Conservation (phyloP, 441 rosid genomes). For the Populus hybrid region DNA sequence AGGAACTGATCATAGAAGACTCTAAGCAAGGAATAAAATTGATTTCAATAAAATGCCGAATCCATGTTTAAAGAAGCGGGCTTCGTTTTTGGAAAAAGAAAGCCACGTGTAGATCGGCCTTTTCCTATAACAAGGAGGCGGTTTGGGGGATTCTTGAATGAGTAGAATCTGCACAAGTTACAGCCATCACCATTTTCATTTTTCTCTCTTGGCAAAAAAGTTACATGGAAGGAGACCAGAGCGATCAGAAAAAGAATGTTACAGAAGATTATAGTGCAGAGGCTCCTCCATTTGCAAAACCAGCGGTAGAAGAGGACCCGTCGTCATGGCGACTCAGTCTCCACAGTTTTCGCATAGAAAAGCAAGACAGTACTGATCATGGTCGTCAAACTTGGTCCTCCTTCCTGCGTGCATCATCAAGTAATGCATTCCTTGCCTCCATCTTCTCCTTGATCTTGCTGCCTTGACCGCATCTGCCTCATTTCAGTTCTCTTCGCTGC, state of each 20-base stretch:
- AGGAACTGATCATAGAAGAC: too few species aligned
- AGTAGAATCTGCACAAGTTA: background rate
- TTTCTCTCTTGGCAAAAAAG: background rate
- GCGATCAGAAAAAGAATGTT: background rate
- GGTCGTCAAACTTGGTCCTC: background rate
- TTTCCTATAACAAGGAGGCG: background rate
- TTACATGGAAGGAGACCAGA: background rate
- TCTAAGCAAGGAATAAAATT: too few species aligned
- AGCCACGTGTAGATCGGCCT: background rate
- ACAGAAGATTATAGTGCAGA: background rate
- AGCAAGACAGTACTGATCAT: background rate
- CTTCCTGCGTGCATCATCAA: background rate
- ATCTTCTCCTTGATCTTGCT: background rate
- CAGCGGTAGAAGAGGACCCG: background rate
- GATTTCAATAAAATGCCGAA: background rate
- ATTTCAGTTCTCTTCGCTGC: too few species aligned
- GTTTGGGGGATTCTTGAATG: background rate
- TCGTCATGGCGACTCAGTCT: constrained; percentile 50
- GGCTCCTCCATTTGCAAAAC: background rate
- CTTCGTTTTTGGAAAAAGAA: background rate
- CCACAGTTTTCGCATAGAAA: constrained; percentile 21
- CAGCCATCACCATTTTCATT: background rate
- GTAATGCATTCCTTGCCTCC: background rate
- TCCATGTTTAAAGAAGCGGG: background rate
- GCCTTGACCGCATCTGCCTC: too few species aligned